phyloP scores from a whole-genome alignment of 345 rosid genomes.

The Carallia brachiata region DNA sequence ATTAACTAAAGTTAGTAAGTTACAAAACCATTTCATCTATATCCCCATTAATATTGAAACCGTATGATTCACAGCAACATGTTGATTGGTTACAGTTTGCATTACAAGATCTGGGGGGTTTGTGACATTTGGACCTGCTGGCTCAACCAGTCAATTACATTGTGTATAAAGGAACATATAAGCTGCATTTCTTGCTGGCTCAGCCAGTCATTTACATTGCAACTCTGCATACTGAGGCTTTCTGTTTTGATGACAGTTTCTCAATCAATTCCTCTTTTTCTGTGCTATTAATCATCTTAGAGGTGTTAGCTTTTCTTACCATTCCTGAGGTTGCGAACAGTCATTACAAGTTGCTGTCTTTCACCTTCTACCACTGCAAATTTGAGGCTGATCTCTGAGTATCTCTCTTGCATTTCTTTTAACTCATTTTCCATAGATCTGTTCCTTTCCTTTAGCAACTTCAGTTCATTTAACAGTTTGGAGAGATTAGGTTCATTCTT shows the following conservation, averaged over 20 bases:
- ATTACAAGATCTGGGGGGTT: background rate
- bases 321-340: conserved; percentile 77
- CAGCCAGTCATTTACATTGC: conserved; percentile 19
- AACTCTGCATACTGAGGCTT: conserved; percentile 45
- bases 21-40: background rate
- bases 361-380: conserved; percentile 97
- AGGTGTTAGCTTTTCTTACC: conserved; percentile 44
- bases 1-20: background rate
- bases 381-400: conserved; percentile 83
- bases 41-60: too few species aligned
- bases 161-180: background rate
- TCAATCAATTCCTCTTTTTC: conserved; percentile 24
- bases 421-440: conserved; percentile 73
- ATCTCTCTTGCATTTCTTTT: conserved; percentile 93
- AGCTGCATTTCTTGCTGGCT: background rate
- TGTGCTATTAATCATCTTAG: background rate
- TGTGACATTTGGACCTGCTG: conserved; percentile 7
- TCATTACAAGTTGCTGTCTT: conserved; percentile 93
- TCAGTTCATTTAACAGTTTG: conserved; percentile 28
- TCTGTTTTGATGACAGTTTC: conserved; percentile 47
- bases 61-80: too few species aligned
- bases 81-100: too few species aligned
- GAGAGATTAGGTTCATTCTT: conserved; percentile 30
- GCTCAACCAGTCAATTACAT: background rate
- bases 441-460: conserved; percentile 57